These are phyloP conservation scores for Linnemannia exigua DNA, from an alignment of 192 early-diverging fungal genomes.

Conservation along the genomic window DNA sequence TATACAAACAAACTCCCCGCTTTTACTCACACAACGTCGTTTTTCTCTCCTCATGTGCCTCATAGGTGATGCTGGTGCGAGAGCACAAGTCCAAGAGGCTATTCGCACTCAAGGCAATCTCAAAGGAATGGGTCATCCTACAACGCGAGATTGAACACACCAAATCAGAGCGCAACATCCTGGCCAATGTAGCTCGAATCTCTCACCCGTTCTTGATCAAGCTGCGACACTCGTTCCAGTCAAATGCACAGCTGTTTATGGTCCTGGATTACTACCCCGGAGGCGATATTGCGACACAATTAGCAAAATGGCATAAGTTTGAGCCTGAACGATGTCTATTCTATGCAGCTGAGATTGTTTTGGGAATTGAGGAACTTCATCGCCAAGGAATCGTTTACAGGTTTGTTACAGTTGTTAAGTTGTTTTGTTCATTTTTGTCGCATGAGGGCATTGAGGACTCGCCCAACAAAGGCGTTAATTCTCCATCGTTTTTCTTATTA, in stretches of 20 bases:
- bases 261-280: conserved; percentile 93
- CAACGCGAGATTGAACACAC: conserved; percentile 85
- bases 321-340: conserved; percentile 82
- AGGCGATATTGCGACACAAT: conserved; percentile 92
- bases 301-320: conserved; percentile 70
- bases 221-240: conserved; percentile 93
- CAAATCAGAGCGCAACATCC: conserved; percentile 87
- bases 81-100: conserved; percentile 59
- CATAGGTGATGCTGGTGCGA: conserved; percentile 65
- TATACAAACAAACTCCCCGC: too few species aligned
- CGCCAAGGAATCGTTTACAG: conserved; percentile 88
- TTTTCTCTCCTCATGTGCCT: conserved; percentile 6
- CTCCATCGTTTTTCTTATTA: not conserved
- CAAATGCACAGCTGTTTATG: conserved; percentile 86
- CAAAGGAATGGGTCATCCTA: conserved; percentile 77
- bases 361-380: conserved; percentile 93
- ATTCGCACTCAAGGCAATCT: conserved; percentile 68
- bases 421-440: not conserved
- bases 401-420: not conserved
- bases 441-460: not conserved
- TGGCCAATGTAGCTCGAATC: conserved; percentile 75
- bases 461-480: not conserved
- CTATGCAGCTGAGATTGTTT: conserved; percentile 90
- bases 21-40: not conserved
- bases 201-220: conserved; percentile 94